A percentile compares a stretch with the other conserved stretches of the same genome.
Evolutionary conservation across 257 asterid genomes (phyloP).

Genomic region (Craterostigma plantagineum): DNA sequence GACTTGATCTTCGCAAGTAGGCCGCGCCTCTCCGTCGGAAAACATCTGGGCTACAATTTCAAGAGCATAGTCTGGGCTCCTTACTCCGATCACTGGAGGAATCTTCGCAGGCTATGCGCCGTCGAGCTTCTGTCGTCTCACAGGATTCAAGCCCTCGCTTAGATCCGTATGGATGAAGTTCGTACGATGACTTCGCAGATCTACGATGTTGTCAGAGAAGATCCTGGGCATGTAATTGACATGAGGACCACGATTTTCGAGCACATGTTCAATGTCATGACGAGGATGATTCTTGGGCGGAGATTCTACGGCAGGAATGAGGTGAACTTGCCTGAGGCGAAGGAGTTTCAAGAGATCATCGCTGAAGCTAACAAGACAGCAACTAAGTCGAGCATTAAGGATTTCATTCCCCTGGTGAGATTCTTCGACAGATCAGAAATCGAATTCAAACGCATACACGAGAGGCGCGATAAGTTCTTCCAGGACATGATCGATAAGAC

Average conservation of each 20-base stretch:
- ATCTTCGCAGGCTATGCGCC: conserved; percentile 36
- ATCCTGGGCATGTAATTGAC: conserved; percentile 13
- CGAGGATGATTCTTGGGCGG: conserved; percentile 45
- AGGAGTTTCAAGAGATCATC: conserved; percentile 19
- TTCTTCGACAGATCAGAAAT: conserved; percentile 34
- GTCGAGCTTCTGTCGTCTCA: conserved; percentile 26
- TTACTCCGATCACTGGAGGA: conserved; percentile 59
- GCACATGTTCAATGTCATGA: conserved; percentile 26
- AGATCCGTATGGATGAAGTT: conserved; percentile 27
- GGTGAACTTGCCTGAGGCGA: conserved; percentile 10
- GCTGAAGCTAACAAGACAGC: conserved; percentile 15
- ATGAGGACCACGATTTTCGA: conserved; percentile 27
- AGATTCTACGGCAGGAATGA: conserved; percentile 20
- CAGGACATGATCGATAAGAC: conserved; percentile 29
- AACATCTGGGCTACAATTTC: conserved; percentile 31
- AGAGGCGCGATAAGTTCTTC: conserved; percentile 33
- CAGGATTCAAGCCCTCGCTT: conserved; percentile 20
- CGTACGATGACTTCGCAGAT: conserved; percentile 10
- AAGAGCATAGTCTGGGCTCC: conserved; percentile 37
- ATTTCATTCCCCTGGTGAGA: conserved; percentile 45
- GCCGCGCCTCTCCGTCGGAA: conserved; percentile 28
- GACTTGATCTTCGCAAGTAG: conserved; percentile 46
- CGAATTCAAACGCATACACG: conserved; percentile 15
- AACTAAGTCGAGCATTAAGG: conserved; percentile 24
- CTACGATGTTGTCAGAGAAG: conserved; percentile 1